phyloP scores from a whole-genome alignment of 2,329 filamentous ascomycete species.

The Alternaria brassicae region DNA sequence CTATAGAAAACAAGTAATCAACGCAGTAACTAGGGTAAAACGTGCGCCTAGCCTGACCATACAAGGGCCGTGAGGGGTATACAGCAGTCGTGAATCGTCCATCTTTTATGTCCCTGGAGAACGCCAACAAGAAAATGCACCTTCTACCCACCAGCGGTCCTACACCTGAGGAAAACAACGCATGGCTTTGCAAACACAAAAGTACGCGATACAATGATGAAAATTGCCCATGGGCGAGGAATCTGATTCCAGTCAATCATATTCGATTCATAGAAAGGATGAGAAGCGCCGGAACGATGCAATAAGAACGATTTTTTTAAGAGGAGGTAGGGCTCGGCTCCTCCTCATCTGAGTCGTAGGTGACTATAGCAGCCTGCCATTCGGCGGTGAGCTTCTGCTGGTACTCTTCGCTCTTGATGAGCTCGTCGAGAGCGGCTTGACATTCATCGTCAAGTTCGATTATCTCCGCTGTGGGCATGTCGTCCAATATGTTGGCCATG shows the following conservation, averaged over 20 bases:
- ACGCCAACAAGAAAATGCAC: slow-evolving; percentile 7
- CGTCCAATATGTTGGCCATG: slow-evolving; percentile 18
- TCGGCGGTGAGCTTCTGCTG: slow-evolving; percentile 20
- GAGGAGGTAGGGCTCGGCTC: slow-evolving; percentile 21
- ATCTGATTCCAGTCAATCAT: background rate
- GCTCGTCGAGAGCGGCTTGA: slow-evolving; percentile 20
- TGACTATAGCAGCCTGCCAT: slow-evolving; percentile 24
- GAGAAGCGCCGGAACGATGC: slow-evolving; percentile 8
- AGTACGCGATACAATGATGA: background rate
- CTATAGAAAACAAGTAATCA: background rate
- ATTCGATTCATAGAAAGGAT: background rate
- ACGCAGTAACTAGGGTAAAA: background rate
- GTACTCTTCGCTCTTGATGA: slow-evolving; percentile 15
- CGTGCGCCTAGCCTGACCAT: slow-evolving; percentile 1
- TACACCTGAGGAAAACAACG: background rate
- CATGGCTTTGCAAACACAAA: slow-evolving; percentile 2
- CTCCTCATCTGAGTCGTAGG: slow-evolving; percentile 38
- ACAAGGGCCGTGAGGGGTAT: slow-evolving; percentile 3
- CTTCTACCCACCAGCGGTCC: background rate
- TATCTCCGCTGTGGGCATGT: slow-evolving; percentile 29
- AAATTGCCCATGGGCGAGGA: background rate
- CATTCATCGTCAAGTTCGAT: slow-evolving; percentile 29
- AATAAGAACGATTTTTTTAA: slow-evolving; percentile 3
- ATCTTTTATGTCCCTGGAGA: background rate
- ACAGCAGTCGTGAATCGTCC: slow-evolving; percentile 7